Percentiles rank a stretch among this genome's conserved stretches.
These are phyloP conservation scores for Acer campestre DNA, from an alignment of 345 rosid species.

Conservation along the genomic window DNA sequence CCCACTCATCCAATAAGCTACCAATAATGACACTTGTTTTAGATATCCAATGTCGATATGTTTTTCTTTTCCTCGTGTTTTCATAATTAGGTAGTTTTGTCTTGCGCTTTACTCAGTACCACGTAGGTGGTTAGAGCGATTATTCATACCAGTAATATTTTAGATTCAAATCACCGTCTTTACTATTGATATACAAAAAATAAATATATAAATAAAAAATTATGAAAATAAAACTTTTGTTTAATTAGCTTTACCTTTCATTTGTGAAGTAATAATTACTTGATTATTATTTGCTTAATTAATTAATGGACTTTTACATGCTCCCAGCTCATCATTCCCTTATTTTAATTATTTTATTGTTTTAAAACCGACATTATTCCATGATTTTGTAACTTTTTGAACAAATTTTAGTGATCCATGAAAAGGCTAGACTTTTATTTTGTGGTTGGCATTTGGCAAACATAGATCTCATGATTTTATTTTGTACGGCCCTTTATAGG, in stretches of 20 bases:
- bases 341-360: constrained; percentile 13
- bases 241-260: constrained; percentile 15
- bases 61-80: background rate
- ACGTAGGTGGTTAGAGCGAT: too few relatives aligned
- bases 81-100: constrained; percentile 18
- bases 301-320: background rate
- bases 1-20: constrained; percentile 7
- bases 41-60: constrained; percentile 25
- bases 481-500: too few relatives aligned
- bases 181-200: too few relatives aligned
- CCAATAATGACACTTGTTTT: constrained; percentile 10
- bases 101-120: background rate
- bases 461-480: background rate
- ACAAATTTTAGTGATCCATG: background rate
- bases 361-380: background rate
- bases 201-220: too few relatives aligned
- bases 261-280: background rate
- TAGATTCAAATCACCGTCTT: too few relatives aligned
- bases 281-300: constrained; percentile 28
- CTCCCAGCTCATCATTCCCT: constrained; percentile 28
- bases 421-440: background rate
- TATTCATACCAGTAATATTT: too few relatives aligned
- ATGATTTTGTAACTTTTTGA: background rate
- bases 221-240: background rate
- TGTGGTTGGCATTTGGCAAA: background rate